Conservation (phyloP, 371 early-diverging fungal genomes). For the Catenaria anguillulae region DNA sequence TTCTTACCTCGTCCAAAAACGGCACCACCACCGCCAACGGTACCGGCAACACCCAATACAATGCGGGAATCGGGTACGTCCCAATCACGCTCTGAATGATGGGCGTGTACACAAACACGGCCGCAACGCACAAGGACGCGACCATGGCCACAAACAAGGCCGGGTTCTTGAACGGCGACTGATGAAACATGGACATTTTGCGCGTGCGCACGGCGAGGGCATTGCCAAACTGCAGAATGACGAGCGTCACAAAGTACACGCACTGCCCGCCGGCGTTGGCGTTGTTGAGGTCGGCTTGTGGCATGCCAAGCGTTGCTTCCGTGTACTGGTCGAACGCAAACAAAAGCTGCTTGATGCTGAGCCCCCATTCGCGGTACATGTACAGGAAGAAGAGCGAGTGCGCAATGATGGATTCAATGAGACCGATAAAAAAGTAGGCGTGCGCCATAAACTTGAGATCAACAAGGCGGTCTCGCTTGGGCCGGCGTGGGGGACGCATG, state of each 20-base stretch:
- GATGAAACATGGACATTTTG: slow-evolving; percentile 36
- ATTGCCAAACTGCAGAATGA: no score
- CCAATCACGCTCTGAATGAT: slow-evolving; percentile 39
- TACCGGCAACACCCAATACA: slow-evolving; percentile 55
- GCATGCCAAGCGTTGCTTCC: no score
- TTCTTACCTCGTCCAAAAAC: slow-evolving; percentile 40
- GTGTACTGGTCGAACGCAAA: no score
- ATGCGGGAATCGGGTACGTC: slow-evolving; percentile 47
- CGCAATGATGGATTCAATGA: slow-evolving; percentile 38
- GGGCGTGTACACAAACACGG: slow-evolving; percentile 40
- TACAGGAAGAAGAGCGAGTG: slow-evolving; percentile 45
- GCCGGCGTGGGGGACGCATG: slow-evolving; percentile 38
- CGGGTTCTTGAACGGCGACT: slow-evolving; percentile 28
- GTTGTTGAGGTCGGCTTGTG: no score
- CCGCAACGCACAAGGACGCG: slow-evolving; percentile 28
- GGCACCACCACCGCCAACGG: slow-evolving; percentile 23
- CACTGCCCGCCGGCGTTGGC: slow-evolving; percentile 44
- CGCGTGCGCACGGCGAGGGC: no score
- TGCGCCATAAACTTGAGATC: slow-evolving; percentile 33
- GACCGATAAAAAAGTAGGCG: slow-evolving; percentile 49
- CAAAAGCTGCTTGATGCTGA: slow-evolving; percentile 27
- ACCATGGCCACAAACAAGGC: slow-evolving; percentile 31
- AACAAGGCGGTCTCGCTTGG: slow-evolving; percentile 42
- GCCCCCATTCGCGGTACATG: no score
- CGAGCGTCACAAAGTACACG: no score